Percentiles rank a stretch among this genome's conserved stretches.
Conservation (phyloP, 306 rosid genomes). For the Pachyrhizus erosus region DNA sequence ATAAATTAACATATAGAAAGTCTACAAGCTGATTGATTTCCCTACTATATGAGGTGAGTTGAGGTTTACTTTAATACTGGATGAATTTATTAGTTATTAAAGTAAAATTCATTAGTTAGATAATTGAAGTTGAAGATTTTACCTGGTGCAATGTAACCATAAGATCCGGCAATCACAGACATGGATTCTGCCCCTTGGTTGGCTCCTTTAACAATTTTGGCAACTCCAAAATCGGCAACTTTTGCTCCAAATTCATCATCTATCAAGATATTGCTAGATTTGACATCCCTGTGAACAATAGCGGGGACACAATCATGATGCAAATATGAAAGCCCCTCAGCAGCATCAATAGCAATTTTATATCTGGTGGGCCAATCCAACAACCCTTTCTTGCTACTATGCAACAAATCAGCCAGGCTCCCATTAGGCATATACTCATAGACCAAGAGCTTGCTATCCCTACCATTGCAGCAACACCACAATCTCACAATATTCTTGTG, state of each 20-base stretch:
- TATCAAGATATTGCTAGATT: constrained; percentile 77
- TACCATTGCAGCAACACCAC: constrained; percentile 76
- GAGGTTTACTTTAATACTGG: neutral
- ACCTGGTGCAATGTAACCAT: constrained; percentile 97
- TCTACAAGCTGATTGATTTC: neutral
- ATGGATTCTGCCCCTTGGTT: constrained; percentile 62
- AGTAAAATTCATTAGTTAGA: neutral
- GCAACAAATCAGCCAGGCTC: constrained; percentile 73
- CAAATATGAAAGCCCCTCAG: constrained; percentile 84
- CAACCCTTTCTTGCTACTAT: constrained; percentile 52
- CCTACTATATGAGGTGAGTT: neutral
- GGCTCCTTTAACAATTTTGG: constrained; percentile 55
- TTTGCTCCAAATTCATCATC: constrained; percentile 79
- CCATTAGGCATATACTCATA: constrained; percentile 93
- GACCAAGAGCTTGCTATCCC: constrained; percentile 73
- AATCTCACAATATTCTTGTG: constrained; percentile 82
- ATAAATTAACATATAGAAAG: neutral
- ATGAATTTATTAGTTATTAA: neutral
- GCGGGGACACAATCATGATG: constrained; percentile 85
- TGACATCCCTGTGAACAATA: constrained; percentile 81
- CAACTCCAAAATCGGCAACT: constrained; percentile 87
- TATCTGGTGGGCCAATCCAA: constrained; percentile 78
- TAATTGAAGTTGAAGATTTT: neutral
- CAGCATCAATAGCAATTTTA: constrained; percentile 77
- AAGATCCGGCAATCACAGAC: constrained; percentile 85